Conservation (phyloP, 306 rosid species). For the Malus sylvestris region DNA sequence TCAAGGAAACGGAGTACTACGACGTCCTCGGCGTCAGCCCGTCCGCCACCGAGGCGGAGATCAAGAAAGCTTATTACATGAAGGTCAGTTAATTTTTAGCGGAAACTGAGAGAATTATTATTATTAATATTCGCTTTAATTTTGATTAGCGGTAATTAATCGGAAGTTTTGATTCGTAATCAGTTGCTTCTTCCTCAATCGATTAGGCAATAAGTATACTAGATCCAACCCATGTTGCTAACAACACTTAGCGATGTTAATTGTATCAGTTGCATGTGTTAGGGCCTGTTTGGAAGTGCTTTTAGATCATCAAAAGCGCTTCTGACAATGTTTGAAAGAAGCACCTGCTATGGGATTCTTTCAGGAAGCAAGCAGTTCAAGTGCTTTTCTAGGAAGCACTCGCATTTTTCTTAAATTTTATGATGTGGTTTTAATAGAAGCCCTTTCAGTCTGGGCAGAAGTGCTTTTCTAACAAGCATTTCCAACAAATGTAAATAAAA, state of each 20-base stretch:
- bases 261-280: not conserved
- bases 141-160: not conserved
- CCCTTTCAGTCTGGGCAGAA: not conserved
- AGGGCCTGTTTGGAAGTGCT: not conserved
- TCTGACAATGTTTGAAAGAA: not conserved
- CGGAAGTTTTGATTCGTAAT: not conserved
- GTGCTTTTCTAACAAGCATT: not conserved
- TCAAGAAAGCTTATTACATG: conserved; percentile 93
- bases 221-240: not conserved
- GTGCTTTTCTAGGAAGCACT: not conserved
- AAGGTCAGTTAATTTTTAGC: conserved; percentile 40
- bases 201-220: not conserved
- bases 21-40: conserved; percentile 90
- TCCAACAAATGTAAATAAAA: not conserved
- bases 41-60: conserved; percentile 81
- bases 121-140: not conserved
- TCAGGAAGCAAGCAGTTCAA: no score
- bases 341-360: not conserved
- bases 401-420: no score
- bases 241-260: not conserved
- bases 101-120: not conserved
- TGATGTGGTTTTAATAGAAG: not conserved
- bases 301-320: not conserved
- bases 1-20: conserved; percentile 93
- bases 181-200: not conserved